A percentile compares a stretch with the other conserved stretches of the same genome.
phyloP scores from a whole-genome alignment of 140 eudicot genomes.

The Flaveria floridana region DNA sequence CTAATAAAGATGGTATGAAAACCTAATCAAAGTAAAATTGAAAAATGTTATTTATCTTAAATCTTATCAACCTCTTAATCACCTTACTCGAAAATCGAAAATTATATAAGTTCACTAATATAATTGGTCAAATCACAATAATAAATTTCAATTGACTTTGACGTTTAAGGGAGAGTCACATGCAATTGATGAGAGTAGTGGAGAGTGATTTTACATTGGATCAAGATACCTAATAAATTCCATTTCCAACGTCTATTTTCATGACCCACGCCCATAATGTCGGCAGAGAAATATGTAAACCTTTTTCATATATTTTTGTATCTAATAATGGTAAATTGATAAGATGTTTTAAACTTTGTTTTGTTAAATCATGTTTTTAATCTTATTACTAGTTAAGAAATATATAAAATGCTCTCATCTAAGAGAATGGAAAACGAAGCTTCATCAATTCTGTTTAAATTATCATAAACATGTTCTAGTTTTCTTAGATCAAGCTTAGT shows the following conservation, averaged over 20 bases:
- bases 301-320: not conserved
- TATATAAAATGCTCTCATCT: not conserved
- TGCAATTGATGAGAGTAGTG: slow-evolving; percentile 20
- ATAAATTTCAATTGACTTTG: not conserved
- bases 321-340: not conserved
- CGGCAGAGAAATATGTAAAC: slow-evolving; percentile 20
- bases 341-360: not conserved
- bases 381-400: not conserved
- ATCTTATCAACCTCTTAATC: too few species aligned
- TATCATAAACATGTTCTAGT: not conserved
- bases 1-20: too few species aligned
- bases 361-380: not conserved
- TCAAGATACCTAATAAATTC: slow-evolving; percentile 29
- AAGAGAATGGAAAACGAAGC: too few species aligned
- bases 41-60: too few species aligned
- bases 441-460: not conserved
- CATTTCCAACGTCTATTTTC: slow-evolving; percentile 1
- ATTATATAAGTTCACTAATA: not conserved
- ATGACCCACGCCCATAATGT: slow-evolving; percentile 29
- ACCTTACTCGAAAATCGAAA: not conserved
- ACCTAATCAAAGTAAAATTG: too few species aligned
- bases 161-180: not conserved
- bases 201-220: slow-evolving; percentile 16
- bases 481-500: too few species aligned
- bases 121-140: not conserved